Evolutionary conservation across 495 filamentous ascomycete genomes (phyloP).

Genomic region (Aspergillus carlsbadensis): DNA sequence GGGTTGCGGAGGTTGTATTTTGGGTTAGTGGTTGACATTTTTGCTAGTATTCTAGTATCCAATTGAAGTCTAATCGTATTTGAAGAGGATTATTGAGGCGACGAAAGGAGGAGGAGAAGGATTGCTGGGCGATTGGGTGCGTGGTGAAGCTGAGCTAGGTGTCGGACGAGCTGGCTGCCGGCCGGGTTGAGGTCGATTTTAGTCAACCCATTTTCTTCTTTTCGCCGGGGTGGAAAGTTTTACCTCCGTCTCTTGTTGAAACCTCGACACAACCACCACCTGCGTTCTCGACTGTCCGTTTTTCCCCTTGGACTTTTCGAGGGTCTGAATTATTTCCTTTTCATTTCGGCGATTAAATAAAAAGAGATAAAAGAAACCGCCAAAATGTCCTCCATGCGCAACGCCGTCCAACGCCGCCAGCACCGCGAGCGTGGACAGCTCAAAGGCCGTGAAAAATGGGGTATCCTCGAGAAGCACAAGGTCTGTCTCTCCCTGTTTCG

Average conservation of each 20-base stretch:
- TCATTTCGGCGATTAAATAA: neutral
- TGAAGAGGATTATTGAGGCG: neutral
- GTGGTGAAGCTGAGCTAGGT: neutral
- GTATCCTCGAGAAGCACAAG: slow-evolving; percentile 87
- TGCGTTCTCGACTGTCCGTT: neutral
- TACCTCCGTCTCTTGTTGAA: slow-evolving; percentile 1
- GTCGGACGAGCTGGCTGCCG: neutral
- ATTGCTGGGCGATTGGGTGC: neutral
- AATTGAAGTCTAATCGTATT: neutral
- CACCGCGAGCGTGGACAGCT: slow-evolving; percentile 91
- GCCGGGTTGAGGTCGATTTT: neutral
- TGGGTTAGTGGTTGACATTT: slow-evolving; percentile 8
- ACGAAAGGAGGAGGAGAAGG: neutral
- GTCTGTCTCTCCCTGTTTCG: slow-evolving; percentile 30
- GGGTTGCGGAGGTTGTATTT: slow-evolving; percentile 67
- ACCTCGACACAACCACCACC: neutral
- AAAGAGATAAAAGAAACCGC: neutral
- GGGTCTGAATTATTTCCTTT: neutral
- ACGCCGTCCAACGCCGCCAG: slow-evolving; percentile 71
- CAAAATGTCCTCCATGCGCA: slow-evolving; percentile 78
- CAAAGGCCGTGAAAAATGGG: slow-evolving; percentile 74
- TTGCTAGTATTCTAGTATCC: neutral
- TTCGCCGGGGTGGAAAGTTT: neutral
- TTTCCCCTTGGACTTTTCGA: neutral
- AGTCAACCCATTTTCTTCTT: neutral